These are phyloP conservation scores for Lepidium didymum DNA, from an alignment of 345 rosid species.

Conservation along the genomic window DNA sequence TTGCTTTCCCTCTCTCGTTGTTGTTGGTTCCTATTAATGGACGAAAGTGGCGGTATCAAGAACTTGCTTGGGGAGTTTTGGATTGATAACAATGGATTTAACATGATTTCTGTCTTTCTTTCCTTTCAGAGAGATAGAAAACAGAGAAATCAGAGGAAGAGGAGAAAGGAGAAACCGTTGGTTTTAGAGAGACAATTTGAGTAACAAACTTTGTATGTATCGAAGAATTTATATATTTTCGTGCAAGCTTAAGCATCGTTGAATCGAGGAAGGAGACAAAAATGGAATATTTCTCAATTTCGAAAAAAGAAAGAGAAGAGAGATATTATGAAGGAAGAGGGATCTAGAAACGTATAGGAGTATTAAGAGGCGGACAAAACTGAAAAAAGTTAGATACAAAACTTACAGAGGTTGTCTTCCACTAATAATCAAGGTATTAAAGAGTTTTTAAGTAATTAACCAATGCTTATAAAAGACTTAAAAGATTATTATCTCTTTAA, in stretches of 20 bases:
- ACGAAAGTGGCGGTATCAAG: background rate
- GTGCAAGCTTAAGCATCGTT: slow-evolving; percentile 21
- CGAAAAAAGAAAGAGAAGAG: background rate
- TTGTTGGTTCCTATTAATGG: slow-evolving; percentile 9
- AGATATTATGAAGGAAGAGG: slow-evolving; percentile 16
- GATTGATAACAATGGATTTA: slow-evolving; percentile 16
- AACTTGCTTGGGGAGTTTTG: slow-evolving; percentile 17
- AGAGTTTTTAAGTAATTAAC: background rate
- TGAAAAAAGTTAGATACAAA: background rate
- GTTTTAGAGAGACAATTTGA: background rate
- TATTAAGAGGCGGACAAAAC: slow-evolving; percentile 13
- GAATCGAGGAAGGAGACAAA: slow-evolving; percentile 15
- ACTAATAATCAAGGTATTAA: slow-evolving; percentile 2
- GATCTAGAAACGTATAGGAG: slow-evolving; percentile 17
- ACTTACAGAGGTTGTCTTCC: slow-evolving; percentile 9
- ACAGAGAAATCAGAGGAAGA: slow-evolving; percentile 2
- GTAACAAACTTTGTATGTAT: slow-evolving; percentile 17
- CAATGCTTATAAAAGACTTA: background rate
- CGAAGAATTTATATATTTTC: slow-evolving; percentile 8
- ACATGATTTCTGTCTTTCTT: slow-evolving; percentile 1
- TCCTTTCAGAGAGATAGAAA: background rate
- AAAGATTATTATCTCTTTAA: background rate
- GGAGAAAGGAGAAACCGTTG: background rate
- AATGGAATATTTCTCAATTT: background rate
- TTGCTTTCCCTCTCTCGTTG: background rate